Conservation (phyloP, 495 filamentous ascomycete species). For the Sordaria brevicollis region DNA sequence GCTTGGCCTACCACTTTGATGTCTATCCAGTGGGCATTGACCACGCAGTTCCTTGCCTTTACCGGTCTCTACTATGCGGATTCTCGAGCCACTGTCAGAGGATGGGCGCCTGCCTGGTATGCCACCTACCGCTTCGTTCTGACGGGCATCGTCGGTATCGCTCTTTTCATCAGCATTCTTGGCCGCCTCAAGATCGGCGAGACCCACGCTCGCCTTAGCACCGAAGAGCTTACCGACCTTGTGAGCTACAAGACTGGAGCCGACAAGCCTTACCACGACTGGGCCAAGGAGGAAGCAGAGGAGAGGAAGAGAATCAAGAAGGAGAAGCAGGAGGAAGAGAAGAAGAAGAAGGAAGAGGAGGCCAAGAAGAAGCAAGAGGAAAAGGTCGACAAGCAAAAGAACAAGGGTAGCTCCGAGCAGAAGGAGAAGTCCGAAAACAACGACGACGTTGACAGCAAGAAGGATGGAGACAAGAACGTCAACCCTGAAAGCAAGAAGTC, state of each 20-base stretch:
- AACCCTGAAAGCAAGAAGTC: background rate
- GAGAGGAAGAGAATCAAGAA: conserved; percentile 22
- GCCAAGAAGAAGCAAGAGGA: conserved; percentile 16
- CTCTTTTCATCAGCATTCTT: conserved; percentile 77
- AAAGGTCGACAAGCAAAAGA: conserved; percentile 13
- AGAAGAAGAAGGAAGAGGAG: conserved; percentile 19
- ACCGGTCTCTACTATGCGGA: conserved; percentile 85
- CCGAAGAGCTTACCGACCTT: conserved; percentile 51
- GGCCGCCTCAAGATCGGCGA: conserved; percentile 77
- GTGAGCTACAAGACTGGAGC: conserved; percentile 43
- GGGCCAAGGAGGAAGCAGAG: conserved; percentile 22
- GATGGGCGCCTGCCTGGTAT: conserved; percentile 91
- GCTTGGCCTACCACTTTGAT: conserved; percentile 92
- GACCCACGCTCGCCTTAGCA: conserved; percentile 30
- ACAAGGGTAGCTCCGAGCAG: conserved; percentile 3
- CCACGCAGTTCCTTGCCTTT: conserved; percentile 83
- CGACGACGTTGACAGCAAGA: conserved; percentile 1
- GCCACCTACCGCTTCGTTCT: conserved; percentile 88
- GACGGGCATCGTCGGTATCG: conserved; percentile 83
- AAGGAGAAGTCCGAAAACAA: conserved; percentile 7
- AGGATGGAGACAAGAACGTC: conserved; percentile 6
- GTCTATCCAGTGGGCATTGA: conserved; percentile 79
- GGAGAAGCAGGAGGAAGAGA: conserved; percentile 26
- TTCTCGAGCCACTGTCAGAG: conserved; percentile 57
- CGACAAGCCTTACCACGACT: conserved; percentile 34